These are phyloP conservation scores for Leishmania lainsoni DNA, from an alignment of 208 protist genomes.

Conservation along the genomic window DNA sequence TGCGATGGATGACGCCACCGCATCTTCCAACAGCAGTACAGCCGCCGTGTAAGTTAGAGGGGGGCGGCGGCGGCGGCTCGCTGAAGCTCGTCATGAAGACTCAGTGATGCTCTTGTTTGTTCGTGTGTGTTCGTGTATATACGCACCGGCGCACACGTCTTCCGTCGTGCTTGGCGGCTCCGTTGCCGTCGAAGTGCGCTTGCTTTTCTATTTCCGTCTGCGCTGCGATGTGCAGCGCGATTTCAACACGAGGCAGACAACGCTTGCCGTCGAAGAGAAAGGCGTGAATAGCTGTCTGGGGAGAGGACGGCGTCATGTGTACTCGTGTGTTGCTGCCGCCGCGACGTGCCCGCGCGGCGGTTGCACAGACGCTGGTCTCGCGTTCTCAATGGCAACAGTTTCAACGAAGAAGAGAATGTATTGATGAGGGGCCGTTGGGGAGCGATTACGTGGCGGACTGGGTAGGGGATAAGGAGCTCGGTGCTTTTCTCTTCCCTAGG, in stretches of 20 bases:
- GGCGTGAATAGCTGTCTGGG: neutral
- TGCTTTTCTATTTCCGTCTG: neutral
- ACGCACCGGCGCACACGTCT: neutral
- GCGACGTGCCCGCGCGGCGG: neutral
- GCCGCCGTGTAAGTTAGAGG: neutral
- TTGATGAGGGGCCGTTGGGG: neutral
- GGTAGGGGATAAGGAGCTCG: neutral
- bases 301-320: neutral
- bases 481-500: neutral
- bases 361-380: neutral
- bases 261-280: neutral
- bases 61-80: neutral
- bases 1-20: slow-evolving; percentile 3
- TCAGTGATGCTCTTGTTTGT: neutral
- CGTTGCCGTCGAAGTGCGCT: neutral
- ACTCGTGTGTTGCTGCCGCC: neutral
- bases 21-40: neutral
- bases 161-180: neutral
- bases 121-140: neutral
- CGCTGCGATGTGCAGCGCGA: neutral
- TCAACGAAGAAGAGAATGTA: neutral
- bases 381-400: neutral
- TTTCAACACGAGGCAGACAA: neutral
- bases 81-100: neutral
- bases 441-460: neutral